Conservation (phyloP, 179 eudicot species). For the Beta macrorhiza region DNA sequence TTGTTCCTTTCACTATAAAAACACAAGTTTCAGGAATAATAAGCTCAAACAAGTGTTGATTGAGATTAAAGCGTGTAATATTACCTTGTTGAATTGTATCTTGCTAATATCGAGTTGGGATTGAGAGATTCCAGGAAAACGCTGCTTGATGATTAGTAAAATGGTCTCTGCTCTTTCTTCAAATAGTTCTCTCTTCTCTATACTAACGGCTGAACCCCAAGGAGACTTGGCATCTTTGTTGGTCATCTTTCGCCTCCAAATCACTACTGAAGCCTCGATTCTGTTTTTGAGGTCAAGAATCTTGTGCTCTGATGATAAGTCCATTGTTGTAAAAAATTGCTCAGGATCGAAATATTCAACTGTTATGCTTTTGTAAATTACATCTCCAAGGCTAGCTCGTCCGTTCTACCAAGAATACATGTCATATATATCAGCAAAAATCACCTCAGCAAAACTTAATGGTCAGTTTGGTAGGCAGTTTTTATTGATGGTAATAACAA, state of each 20-base stretch:
- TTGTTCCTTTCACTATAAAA: not conserved
- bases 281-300: constrained; percentile 73
- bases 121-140: constrained; percentile 72
- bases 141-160: constrained; percentile 62
- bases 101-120: constrained; percentile 73
- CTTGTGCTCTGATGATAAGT: constrained; percentile 82
- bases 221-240: constrained; percentile 70
- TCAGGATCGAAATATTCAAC: constrained; percentile 77
- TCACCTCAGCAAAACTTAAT: too few species aligned
- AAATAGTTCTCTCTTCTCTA: constrained; percentile 71
- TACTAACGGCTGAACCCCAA: constrained; percentile 80
- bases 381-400: constrained; percentile 79
- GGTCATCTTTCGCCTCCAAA: constrained; percentile 79
- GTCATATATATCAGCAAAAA: constrained; percentile 2
- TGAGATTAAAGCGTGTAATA: not conserved
- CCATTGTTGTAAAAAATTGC: constrained; percentile 52
- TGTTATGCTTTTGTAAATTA: constrained; percentile 68
- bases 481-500: too few species aligned
- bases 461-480: too few species aligned
- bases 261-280: constrained; percentile 85
- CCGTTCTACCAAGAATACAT: constrained; percentile 55
- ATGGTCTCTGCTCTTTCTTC: constrained; percentile 80
- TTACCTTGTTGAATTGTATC: constrained; percentile 72
- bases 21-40: not conserved
- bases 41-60: too few species aligned